Evolutionary conservation across 306 rosid genomes (phyloP).

Genomic region (Lupinus albus): DNA sequence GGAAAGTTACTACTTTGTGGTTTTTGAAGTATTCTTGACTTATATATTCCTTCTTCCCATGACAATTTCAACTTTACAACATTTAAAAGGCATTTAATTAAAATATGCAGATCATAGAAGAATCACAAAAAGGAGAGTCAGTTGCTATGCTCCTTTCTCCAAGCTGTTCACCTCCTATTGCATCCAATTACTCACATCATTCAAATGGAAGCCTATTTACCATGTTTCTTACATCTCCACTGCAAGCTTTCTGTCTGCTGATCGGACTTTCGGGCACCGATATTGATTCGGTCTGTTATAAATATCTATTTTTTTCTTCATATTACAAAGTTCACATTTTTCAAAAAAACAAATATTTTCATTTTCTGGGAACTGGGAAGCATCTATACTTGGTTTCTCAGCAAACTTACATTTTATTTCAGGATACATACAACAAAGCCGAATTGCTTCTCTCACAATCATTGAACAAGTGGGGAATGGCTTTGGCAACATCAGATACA

Average conservation of each 20-base stretch:
- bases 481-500: constrained; percentile 60
- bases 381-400: constrained; percentile 30
- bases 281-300: constrained; percentile 64
- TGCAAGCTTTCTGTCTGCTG: constrained; percentile 86
- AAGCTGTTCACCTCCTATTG: constrained; percentile 50
- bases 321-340: constrained; percentile 7
- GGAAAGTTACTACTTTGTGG: constrained; percentile 15
- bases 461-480: constrained; percentile 68
- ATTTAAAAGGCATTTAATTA: constrained; percentile 27
- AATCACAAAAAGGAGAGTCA: constrained; percentile 79
- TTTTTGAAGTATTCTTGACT: constrained; percentile 8
- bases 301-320: constrained; percentile 22
- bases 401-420: constrained; percentile 41
- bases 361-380: constrained; percentile 33
- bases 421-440: constrained; percentile 79
- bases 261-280: constrained; percentile 73
- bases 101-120: constrained; percentile 64
- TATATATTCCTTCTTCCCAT: constrained; percentile 11
- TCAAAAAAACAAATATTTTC: background rate
- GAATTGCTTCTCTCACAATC: constrained; percentile 68
- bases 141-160: constrained; percentile 94
- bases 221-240: constrained; percentile 85
- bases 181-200: constrained; percentile 53
- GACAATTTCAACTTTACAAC: constrained; percentile 10
- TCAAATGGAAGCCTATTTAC: constrained; percentile 83